These are phyloP conservation scores for Haematococcus sp. DNA, from an alignment of 139 green algal genomes.

Conservation along the genomic window DNA sequence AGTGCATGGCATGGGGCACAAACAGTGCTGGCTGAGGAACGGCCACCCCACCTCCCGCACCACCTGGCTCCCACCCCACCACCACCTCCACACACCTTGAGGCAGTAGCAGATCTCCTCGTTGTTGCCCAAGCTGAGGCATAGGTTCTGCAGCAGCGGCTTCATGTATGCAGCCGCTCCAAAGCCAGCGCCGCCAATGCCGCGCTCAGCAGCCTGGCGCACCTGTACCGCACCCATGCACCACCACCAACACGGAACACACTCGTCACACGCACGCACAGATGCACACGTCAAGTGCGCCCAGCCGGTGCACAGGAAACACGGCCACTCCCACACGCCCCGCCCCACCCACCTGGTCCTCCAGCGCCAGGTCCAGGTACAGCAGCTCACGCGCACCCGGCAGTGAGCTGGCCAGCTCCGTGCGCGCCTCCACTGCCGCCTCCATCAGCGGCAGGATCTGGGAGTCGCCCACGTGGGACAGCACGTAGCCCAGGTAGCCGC, in stretches of 20 bases:
- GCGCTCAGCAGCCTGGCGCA: slow-evolving; percentile 26
- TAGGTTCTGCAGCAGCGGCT: slow-evolving; percentile 95
- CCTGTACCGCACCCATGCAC: slow-evolving; percentile 5
- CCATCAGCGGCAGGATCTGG: slow-evolving; percentile 78
- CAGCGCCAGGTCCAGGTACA: slow-evolving; percentile 97
- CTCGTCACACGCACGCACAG: not conserved
- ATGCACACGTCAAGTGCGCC: no score
- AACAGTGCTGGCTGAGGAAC: no score
- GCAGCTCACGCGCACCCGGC: slow-evolving; percentile 71
- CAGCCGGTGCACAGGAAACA: no score
- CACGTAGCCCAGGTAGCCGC: slow-evolving; percentile 84
- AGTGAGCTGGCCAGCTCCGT: slow-evolving; percentile 71
- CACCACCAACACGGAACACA: not conserved
- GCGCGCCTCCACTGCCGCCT: slow-evolving; percentile 89
- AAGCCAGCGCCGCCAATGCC: slow-evolving; percentile 40
- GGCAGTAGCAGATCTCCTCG: slow-evolving; percentile 95
- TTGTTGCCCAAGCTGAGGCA: slow-evolving; percentile 89
- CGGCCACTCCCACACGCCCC: not conserved
- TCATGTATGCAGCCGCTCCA: slow-evolving; percentile 78
- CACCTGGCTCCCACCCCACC: slow-evolving; percentile 50
- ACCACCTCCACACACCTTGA: slow-evolving; percentile 56
- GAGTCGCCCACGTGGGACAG: slow-evolving; percentile 56
- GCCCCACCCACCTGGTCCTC: slow-evolving; percentile 80
- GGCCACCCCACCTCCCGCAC: no score
- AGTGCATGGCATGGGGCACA: no score